Conservation (phyloP, 176 grass and related monocot genomes). For the Eragrostis curvula region DNA sequence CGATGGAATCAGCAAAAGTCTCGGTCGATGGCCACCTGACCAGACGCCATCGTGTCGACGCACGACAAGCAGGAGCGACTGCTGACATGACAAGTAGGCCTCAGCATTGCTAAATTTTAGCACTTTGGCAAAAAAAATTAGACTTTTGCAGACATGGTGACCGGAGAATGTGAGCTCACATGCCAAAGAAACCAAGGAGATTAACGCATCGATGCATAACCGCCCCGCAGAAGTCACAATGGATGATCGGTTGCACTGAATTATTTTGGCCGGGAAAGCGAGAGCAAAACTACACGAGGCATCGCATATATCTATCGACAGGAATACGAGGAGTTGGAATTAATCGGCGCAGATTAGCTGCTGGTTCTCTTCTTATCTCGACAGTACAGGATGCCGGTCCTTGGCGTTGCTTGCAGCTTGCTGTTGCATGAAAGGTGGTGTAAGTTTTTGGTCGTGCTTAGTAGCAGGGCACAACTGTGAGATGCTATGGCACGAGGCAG, state of each 20-base stretch:
- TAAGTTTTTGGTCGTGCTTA: background rate
- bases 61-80: too few species aligned
- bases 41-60: background rate
- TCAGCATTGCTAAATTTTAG: background rate
- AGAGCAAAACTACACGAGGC: background rate
- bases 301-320: background rate
- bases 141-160: background rate
- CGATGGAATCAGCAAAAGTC: background rate
- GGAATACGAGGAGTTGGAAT: slow-evolving; percentile 18
- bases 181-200: background rate
- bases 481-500: slow-evolving; percentile 43
- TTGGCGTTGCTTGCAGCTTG: background rate
- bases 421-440: background rate
- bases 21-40: background rate
- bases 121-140: background rate
- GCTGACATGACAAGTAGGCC: background rate
- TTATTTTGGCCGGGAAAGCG: slow-evolving; percentile 38
- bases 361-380: slow-evolving; percentile 44
- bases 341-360: slow-evolving; percentile 20
- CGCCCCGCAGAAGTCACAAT: slow-evolving; percentile 9
- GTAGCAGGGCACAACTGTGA: slow-evolving; percentile 10
- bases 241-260: background rate
- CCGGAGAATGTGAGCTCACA: slow-evolving; percentile 33
- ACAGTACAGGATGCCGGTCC: slow-evolving; percentile 44
- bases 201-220: too few species aligned